phyloP scores from a whole-genome alignment of 2,329 filamentous ascomycete genomes.

The Sclerotinia trifoliorum region DNA sequence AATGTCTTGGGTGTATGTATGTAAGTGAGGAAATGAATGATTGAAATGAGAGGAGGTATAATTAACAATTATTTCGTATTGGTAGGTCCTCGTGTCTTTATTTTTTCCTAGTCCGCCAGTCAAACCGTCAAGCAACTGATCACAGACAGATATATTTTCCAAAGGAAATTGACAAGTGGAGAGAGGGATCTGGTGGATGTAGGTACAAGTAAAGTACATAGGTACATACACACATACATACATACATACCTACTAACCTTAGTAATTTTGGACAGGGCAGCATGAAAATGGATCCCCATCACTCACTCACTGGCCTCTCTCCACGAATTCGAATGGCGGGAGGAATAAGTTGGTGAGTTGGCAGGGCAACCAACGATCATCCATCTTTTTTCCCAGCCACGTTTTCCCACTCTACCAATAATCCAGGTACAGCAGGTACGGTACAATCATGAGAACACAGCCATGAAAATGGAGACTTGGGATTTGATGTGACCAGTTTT shows the following conservation, averaged over 20 bases:
- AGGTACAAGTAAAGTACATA: no score
- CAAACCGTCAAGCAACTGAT: no score
- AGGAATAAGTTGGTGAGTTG: not conserved
- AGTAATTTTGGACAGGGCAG: not conserved
- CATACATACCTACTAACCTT: no score
- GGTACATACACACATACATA: no score
- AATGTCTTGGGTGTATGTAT: not conserved
- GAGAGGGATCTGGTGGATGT: not conserved
- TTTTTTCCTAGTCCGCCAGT: not conserved
- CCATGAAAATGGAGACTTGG: conserved; percentile 4
- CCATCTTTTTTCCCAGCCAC: conserved; percentile 2
- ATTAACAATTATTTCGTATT: no score
- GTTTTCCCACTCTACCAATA: not conserved
- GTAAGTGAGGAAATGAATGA: not conserved
- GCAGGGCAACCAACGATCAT: not conserved
- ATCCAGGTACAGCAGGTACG: conserved; percentile 4
- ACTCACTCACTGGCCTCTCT: not conserved
- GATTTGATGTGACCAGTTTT: not conserved
- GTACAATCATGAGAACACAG: no score
- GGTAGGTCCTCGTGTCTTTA: no score
- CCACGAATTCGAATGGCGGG: conserved; percentile 19
- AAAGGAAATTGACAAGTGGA: not conserved
- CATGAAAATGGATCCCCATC: conserved; percentile 7
- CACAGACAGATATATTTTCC: no score
- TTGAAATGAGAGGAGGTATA: not conserved